Evolutionary conservation across 2,329 filamentous ascomycete species (phyloP), one percentile per base, ranked within the genome.

Genomic region (Talaromyces islandicus): DNA sequence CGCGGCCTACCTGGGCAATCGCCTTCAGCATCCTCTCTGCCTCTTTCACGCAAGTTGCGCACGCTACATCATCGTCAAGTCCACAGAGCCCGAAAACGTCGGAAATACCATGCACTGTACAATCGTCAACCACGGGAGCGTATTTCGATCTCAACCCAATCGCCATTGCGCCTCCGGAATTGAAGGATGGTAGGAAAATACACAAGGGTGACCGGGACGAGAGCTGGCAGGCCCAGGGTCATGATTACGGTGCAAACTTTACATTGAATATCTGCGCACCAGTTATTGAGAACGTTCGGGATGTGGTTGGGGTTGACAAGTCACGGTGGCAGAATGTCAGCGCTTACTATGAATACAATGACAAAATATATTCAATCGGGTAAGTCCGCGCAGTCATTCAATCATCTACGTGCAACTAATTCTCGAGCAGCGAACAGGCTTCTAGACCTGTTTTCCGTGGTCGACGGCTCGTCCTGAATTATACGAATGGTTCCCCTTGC

Each of bases 401-500:
- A 10, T 38, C 11, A 1, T 55, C 24, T 35, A 25, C 53, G 21
- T 4, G 14, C 29, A 19, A 21, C 53, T 55, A 30, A 9, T 25
- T 64, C 52, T 30, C 51, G 5, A 46, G 54, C 60, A 77, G 79
- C 54, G 73, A 81, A 68, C 69, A 77, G 70, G 73, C 77, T 46
- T 73, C 78, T 0, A 67, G 77, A 24, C 76, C 76, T 27, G 70
- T 81, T 60, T 80, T 81, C 63, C 77, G 80, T 21, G 80, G 80
- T 60, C 77, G 77, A 63, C 80, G 91, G 72, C 80, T 93, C 3
- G 84, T 92, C 12, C 77, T 93, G 21, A 89, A 91, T 69, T 93
- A 93, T 73, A 87, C 83, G 0, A 83, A 86, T 66, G 90, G 90
- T 46, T 93, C 90, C 0, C 89, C 88, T 0, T 93, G 90, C 69